Evolutionary conservation across 2,329 filamentous ascomycete genomes (phyloP), one percentile per base, ranked within the genome.

Genomic region (Dryadomyces quercus-mongolicae): DNA sequence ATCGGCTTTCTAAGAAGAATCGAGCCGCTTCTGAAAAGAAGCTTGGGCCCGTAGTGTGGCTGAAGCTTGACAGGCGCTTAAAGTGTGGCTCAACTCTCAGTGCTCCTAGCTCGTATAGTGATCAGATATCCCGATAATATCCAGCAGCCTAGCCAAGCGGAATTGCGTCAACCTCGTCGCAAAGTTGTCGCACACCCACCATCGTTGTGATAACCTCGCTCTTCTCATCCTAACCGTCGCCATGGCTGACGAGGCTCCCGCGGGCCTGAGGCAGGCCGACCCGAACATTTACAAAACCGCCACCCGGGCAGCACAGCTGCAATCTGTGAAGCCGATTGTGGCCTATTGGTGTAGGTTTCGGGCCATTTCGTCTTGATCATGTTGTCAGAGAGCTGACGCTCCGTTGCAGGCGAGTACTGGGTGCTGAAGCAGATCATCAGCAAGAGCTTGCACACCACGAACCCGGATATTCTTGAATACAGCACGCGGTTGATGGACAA

Each of bases 401-500:
- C 8, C 42, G 3, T 25, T n/a, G 58, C 54, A 93, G 88, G 87
- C 68, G 85, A 94, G 65, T 95, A 93, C 69, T 93, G 88, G 76
- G 88, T 93, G 25, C 86, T 95, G 49, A 90, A 97, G 64, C 88
- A 94, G 65, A 94, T 98, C 61, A 81, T 98, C 15, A 76, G 80
- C 52, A 88, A 85, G 66, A 78, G 82, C 47, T 80, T 97, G 44
- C 92, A 97, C 70, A 84, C 78, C 56, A 72, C 77, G 61, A 86
- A 93, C 66, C 78, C 86, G 59, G 90, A 92, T 65, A 85, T 86
- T 62, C 82, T 88, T 63, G 70, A 77, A 59, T 98, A 89, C 69
- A 95, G 92, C 1, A 87, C 84, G 51, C 76, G 76, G 25, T 73
- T 97, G 62, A 93, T 98, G 83, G 91, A 97, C 70, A 90, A 86